Evolutionary conservation across 257 asterid species (phyloP).

Genomic region (Linderniella brevidens): DNA sequence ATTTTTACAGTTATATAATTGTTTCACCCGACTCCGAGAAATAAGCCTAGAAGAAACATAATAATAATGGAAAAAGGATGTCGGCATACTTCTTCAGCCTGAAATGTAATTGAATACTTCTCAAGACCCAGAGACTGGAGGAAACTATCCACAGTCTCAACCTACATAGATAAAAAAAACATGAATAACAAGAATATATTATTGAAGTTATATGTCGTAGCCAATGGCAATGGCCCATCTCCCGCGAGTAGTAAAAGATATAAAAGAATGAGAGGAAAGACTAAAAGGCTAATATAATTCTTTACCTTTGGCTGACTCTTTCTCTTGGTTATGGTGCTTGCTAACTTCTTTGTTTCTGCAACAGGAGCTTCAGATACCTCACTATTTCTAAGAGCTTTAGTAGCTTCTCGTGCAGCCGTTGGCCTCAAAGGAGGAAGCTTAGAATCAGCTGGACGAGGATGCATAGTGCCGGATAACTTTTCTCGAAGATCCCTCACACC

Average conservation of each 20-base stretch:
- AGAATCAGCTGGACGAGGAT: slow-evolving; percentile 33
- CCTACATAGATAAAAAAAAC: slow-evolving; percentile 32
- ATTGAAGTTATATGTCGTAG: not conserved
- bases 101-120: slow-evolving; percentile 81
- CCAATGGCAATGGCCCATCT: not conserved
- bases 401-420: slow-evolving; percentile 42
- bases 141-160: slow-evolving; percentile 63
- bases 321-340: slow-evolving; percentile 36
- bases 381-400: slow-evolving; percentile 49
- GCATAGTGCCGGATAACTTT: slow-evolving; percentile 63
- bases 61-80: not conserved
- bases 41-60: not conserved
- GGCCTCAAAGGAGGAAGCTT: slow-evolving; percentile 27
- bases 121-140: slow-evolving; percentile 76
- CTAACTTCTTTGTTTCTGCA: slow-evolving; percentile 19
- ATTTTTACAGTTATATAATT: slow-evolving; percentile 9
- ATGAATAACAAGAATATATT: slow-evolving; percentile 1
- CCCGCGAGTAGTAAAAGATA: not conserved
- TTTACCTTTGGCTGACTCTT: slow-evolving; percentile 47
- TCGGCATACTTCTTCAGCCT: slow-evolving; percentile 83
- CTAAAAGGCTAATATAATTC: not conserved
- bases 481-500: slow-evolving; percentile 85
- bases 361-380: slow-evolving; percentile 39
- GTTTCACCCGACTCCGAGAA: not conserved
- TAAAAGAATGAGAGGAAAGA: not conserved